Percentiles rank a stretch among this genome's conserved stretches.
Evolutionary conservation across 2,329 filamentous ascomycete species (phyloP).

Genomic region (Penicillium digitatum): DNA sequence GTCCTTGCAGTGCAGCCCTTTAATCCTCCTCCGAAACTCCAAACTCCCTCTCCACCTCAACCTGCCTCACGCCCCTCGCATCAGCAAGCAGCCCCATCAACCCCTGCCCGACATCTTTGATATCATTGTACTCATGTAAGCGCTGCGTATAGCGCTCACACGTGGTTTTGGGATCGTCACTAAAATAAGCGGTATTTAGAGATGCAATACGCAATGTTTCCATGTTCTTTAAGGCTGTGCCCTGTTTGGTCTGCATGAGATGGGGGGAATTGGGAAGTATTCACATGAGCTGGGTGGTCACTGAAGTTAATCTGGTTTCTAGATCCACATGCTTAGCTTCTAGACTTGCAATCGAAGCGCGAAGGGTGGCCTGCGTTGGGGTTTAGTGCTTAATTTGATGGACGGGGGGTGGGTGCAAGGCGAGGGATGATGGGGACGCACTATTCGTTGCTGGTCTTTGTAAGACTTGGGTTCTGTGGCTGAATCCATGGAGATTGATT

Average conservation of each 20-base stretch:
- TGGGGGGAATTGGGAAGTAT: slow-evolving; percentile 1
- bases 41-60: slow-evolving; percentile 42
- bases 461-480: neutral
- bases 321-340: slow-evolving; percentile 46
- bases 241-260: neutral
- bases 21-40: slow-evolving; percentile 39
- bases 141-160: slow-evolving; percentile 62
- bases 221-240: neutral
- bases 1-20: neutral
- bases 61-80: slow-evolving; percentile 54
- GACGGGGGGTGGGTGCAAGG: neutral
- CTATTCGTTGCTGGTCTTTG: slow-evolving; percentile 20
- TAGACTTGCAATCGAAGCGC: slow-evolving; percentile 35
- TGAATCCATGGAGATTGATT: neutral
- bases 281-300: slow-evolving; percentile 37
- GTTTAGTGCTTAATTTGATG: neutral
- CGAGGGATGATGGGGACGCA: neutral
- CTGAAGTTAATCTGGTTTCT: slow-evolving; percentile 33
- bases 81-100: slow-evolving; percentile 66
- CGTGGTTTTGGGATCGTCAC: slow-evolving; percentile 48
- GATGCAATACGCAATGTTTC: neutral
- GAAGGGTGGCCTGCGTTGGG: slow-evolving; percentile 21
- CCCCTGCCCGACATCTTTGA: slow-evolving; percentile 64
- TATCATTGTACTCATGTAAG: slow-evolving; percentile 67
- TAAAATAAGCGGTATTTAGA: slow-evolving; percentile 8